Evolutionary conservation across 2,329 filamentous ascomycete species (phyloP), one percentile per base, ranked within the genome.

Genomic region (Aschersonia sp.): DNA sequence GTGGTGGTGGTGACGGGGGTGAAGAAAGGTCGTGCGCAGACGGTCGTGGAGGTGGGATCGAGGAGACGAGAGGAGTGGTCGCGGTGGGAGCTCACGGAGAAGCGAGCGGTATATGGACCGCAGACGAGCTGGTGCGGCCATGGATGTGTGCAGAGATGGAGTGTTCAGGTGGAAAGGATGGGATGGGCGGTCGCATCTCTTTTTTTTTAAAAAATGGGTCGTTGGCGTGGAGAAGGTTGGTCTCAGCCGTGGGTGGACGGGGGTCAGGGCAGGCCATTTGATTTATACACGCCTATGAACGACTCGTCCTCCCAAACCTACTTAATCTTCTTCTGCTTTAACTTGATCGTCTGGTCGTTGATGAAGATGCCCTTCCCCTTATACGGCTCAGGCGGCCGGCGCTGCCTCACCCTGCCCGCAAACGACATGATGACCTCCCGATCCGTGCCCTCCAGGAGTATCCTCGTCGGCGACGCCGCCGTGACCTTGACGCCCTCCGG

Each of bases 291-390:
- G 4, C 7, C 12, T 4, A 31, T 38, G 35, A 38, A 12, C 41
- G 5, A 5, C 12, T 9, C 6, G 41, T 29, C 4, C 45, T 10
- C 20, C 4, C 32, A 5, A 40, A 12, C 28, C 55, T 81, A 92
- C 75, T 89, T 91, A 66, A 91, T 88, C 78, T 91, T 92, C 84
- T 96, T 98, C 60, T 87, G 84, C 82, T 98, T 98, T 67, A 98
- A 67, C 76, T 85, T 94, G 70, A 98, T 96, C 31, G 89, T 96
- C 75, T 98, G 89, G 53, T 89, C 88, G 61, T 97, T 94, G 58
- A 98, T 83, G 64, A 97, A 98, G 58, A 98, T 94, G 58, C 92
- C 92, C 80, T 98, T 97, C 56, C 92, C 92, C 79, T 98, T 98
- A 69, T 98, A 98, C 54, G 92, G 92, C 70, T 98, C 92, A 31